These are phyloP conservation scores for Fagopyrum homotropicum DNA, from an alignment of 148 eudicot genomes.

Conservation along the genomic window DNA sequence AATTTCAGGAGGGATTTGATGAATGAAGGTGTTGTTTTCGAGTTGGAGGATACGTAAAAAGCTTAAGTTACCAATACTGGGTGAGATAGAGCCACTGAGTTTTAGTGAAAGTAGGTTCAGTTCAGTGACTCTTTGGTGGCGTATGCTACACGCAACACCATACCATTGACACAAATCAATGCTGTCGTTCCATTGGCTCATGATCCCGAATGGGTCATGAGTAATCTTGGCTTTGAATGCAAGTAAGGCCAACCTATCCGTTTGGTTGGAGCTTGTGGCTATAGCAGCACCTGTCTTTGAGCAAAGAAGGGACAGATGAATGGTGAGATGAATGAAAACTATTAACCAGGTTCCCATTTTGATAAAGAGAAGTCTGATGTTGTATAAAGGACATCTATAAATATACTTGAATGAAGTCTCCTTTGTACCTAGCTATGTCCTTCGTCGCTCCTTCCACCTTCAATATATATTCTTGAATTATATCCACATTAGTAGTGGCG, in stretches of 20 bases:
- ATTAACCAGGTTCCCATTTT: no score
- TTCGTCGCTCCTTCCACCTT: no score
- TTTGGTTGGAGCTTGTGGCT: background rate
- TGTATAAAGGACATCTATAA: no score
- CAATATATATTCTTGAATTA: background rate
- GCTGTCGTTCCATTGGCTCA: conserved; percentile 20
- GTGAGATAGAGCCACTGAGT: no score
- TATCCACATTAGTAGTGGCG: background rate
- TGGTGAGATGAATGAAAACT: background rate
- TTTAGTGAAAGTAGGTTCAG: no score
- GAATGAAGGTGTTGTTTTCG: conserved; percentile 13
- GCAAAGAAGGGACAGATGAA: background rate
- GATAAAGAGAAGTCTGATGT: no score
- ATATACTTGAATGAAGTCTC: no score
- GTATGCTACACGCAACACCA: conserved; percentile 17
- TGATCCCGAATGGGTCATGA: conserved; percentile 16
- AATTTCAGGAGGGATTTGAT: conserved; percentile 16
- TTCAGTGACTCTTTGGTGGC: conserved; percentile 12
- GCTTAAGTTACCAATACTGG: conserved; percentile 20
- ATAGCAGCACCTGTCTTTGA: background rate
- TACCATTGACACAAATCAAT: conserved; percentile 19
- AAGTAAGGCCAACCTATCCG: background rate
- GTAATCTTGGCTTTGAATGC: conserved; percentile 6
- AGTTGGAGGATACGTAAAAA: conserved; percentile 12
- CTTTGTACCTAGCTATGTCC: no score